Base-by-base conservation (phyloP, 495 filamentous ascomycete genomes). In the Neurospora sp. region DNA sequence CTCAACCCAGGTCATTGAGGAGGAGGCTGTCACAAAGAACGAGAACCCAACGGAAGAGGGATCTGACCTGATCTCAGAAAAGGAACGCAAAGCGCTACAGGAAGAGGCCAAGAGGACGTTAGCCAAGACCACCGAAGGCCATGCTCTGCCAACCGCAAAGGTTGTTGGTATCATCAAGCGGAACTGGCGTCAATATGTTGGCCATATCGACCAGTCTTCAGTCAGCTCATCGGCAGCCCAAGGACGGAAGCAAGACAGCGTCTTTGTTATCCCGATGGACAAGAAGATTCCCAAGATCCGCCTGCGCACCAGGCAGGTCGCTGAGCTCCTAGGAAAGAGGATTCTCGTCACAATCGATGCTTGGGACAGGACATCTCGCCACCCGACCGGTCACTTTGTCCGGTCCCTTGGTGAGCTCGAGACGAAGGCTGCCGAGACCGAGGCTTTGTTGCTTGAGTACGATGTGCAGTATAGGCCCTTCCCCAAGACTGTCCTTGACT, bases 381-480 rank as follows among this genome's bases (percentile, higher is more conserved):
- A 98, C 77, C 96, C 96, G 1, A 87, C 92, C 40, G 96, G 96
- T 18, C 96, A 99, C 81, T 97, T 97, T 77, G 91, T 99, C 42
- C 89, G 96, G 70, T 96, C 94, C 10, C 82, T 99, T 18, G 96
- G 96, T 72, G 94, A 98, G 74, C 79, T 99, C 39, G 96, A 99
- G 80, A 94, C 92, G 5, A 98, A 98, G 82, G 94, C 90, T 10
- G 96, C 96, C 7, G 96, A 98, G 81, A 99, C 96, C 0, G 96
- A 99, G 79, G 96, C 96, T 39, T 82, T 99, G 59, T 85, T 99
- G 1, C 86, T 99, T 4, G 96, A 99, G 79, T 97, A 94, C 77
- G 96, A 98, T 79, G 95, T 99, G 37, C 96, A 99, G 78, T 99
- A 99, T 81, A 89, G 95, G 70, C 96, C 96, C 5, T 99, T 99